A percentile compares a stretch with the other conserved stretches of the same genome.
These are phyloP conservation scores for Citrus sp. DNA, from an alignment of 345 rosid species.

Conservation along the genomic window DNA sequence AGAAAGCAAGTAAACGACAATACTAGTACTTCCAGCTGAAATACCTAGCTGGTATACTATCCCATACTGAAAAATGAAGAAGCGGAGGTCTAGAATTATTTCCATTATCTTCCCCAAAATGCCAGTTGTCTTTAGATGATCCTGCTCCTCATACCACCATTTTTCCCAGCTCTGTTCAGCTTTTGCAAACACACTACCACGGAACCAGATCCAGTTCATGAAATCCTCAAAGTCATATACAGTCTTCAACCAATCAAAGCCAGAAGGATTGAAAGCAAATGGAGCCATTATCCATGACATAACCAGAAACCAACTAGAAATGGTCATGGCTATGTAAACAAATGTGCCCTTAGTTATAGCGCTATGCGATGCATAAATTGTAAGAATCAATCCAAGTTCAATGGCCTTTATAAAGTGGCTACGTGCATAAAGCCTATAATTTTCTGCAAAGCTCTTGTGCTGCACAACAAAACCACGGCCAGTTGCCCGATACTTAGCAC, in stretches of 20 bases:
- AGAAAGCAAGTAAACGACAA: conserved; percentile 74
- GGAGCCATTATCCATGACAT: conserved; percentile 83
- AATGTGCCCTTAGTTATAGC: conserved; percentile 69
- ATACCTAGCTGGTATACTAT: conserved; percentile 81
- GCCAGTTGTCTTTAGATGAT: conserved; percentile 79
- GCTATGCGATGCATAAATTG: conserved; percentile 76
- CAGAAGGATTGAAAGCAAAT: conserved; percentile 88
- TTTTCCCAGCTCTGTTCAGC: conserved; percentile 94
- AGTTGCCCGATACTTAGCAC: conserved; percentile 96
- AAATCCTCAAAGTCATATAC: conserved; percentile 90
- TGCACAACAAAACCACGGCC: conserved; percentile 97
- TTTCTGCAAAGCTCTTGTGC: conserved; percentile 92
- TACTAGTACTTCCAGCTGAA: conserved; percentile 47
- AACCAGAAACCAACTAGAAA: conserved; percentile 88
- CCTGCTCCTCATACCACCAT: conserved; percentile 97
- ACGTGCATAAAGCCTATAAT: conserved; percentile 78
- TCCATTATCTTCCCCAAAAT: conserved; percentile 75
- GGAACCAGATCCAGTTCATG: conserved; percentile 85
- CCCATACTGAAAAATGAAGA: conserved; percentile 88
- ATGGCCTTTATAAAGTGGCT: conserved; percentile 88
- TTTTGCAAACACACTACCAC: conserved; percentile 79
- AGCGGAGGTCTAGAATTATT: conserved; percentile 81
- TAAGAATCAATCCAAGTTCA: conserved; percentile 78
- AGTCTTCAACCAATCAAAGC: conserved; percentile 93
- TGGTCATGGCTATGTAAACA: conserved; percentile 78